These are phyloP conservation scores for Tephrocybe sp. DNA, from an alignment of 768 basidiomycete genomes.

Conservation along the genomic window DNA sequence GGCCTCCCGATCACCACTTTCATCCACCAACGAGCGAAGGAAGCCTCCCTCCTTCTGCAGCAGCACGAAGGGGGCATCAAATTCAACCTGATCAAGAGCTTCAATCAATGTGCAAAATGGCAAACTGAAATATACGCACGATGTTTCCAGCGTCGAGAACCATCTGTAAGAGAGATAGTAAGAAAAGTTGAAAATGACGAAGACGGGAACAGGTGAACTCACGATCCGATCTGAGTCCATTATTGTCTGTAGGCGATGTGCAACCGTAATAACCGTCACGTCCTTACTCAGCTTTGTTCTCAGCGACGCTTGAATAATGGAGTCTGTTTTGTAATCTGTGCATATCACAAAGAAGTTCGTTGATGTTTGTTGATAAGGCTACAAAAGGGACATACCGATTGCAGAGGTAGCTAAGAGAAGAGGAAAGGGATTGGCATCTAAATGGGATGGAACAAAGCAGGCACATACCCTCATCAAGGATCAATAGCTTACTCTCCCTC, in stretches of 20 bases:
- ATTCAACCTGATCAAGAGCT: slow-evolving; percentile 42
- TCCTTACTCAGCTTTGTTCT: slow-evolving; percentile 58
- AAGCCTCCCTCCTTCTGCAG: slow-evolving; percentile 50
- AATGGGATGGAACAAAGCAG: slow-evolving; percentile 25
- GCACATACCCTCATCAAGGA: slow-evolving; percentile 56
- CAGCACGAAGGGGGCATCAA: slow-evolving; percentile 48
- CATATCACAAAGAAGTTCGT: not conserved
- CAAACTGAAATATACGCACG: slow-evolving; percentile 23
- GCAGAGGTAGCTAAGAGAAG: slow-evolving; percentile 41
- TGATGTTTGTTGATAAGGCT: not conserved
- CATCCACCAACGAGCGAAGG: slow-evolving; percentile 54
- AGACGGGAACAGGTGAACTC: slow-evolving; percentile 16
- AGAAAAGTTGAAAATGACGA: not conserved
- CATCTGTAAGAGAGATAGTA: slow-evolving; percentile 28
- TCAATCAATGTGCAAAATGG: not conserved
- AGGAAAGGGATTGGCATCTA: slow-evolving; percentile 29
- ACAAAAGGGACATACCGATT: slow-evolving; percentile 34
- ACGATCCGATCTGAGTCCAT: slow-evolving; percentile 61
- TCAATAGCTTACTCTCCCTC: slow-evolving; percentile 52
- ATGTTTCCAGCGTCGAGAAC: slow-evolving; percentile 51
- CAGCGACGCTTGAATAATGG: slow-evolving; percentile 66
- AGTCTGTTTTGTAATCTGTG: slow-evolving; percentile 57
- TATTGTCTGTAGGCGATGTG: slow-evolving; percentile 66
- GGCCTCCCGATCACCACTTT: slow-evolving; percentile 49
- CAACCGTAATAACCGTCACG: slow-evolving; percentile 62